A percentile compares a stretch with the other conserved stretches of the same genome.
These are phyloP conservation scores for Chalciporus sp. DNA, from an alignment of 1,284 basidiomycete species.

Conservation along the genomic window DNA sequence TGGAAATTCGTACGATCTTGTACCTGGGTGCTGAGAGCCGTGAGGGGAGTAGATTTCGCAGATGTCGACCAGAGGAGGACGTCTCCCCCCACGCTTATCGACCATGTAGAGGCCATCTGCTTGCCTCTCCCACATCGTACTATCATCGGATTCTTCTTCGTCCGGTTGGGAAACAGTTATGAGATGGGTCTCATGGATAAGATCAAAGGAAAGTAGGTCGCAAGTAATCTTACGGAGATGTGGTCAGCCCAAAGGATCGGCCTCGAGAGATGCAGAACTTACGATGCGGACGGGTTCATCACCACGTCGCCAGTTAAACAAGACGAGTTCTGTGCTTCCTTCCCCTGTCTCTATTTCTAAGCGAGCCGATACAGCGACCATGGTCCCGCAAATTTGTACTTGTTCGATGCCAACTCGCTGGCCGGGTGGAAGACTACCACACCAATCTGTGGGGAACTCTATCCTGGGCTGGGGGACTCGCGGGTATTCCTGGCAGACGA, in stretches of 20 bases:
- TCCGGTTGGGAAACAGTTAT: conserved; percentile 34
- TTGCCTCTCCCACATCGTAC: conserved; percentile 30
- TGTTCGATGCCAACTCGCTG: conserved; percentile 36
- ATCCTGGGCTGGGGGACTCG: conserved; percentile 30
- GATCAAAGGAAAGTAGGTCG: conserved; percentile 36
- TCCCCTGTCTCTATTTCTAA: conserved; percentile 37
- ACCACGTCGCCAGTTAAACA: conserved; percentile 34
- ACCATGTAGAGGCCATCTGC: conserved; percentile 34
- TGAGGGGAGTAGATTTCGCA: conserved; percentile 24
- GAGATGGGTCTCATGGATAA: conserved; percentile 31
- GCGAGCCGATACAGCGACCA: conserved; percentile 31
- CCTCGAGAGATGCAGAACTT: conserved; percentile 5
- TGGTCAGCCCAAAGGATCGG: not conserved
- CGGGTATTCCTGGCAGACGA: conserved; percentile 28
- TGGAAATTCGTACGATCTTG: conserved; percentile 35
- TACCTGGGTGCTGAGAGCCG: conserved; percentile 9
- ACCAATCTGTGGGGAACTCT: conserved; percentile 37
- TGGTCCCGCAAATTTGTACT: conserved; percentile 31
- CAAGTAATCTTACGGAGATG: conserved; percentile 26
- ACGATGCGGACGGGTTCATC: conserved; percentile 32
- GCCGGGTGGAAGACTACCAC: conserved; percentile 34
- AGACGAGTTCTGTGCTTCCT: conserved; percentile 31
- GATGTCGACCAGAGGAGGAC: conserved; percentile 33
- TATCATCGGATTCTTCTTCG: conserved; percentile 37
- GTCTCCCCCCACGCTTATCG: conserved; percentile 29